Conservation (phyloP, 306 rosid genomes). For the Ochetophila trinervis region DNA sequence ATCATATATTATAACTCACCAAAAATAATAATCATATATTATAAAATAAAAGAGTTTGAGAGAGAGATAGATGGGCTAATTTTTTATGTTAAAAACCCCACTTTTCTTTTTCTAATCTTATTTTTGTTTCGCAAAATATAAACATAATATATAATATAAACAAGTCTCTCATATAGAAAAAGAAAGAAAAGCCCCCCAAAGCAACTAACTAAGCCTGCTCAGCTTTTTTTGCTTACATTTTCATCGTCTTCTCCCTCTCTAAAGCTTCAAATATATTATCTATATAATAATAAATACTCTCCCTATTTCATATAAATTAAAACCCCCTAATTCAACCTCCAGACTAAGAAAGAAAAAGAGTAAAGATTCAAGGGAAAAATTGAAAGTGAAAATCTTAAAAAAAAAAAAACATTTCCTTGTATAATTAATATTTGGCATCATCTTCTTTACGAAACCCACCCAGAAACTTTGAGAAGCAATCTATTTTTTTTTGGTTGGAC, state of each 20-base stretch:
- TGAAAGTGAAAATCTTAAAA: conserved; percentile 20
- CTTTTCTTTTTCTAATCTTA: conserved; percentile 24
- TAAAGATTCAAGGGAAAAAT: conserved; percentile 8
- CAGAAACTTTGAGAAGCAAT: no score
- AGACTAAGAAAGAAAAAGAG: conserved; percentile 26
- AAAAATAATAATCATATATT: no score
- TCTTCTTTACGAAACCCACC: no score
- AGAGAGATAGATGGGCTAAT: conserved; percentile 19
- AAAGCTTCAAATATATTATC: conserved; percentile 36
- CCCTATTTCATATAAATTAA: conserved; percentile 30
- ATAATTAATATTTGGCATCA: conserved; percentile 29
- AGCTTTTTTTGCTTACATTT: conserved; percentile 17
- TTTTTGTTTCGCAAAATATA: conserved; percentile 51
- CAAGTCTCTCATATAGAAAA: conserved; percentile 20
- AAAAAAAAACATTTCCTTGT: conserved; percentile 45
- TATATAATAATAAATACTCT: conserved; percentile 28
- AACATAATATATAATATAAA: conserved; percentile 54
- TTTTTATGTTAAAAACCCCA: not conserved
- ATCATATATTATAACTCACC: not conserved
- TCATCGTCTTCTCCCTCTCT: conserved; percentile 34
- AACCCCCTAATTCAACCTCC: conserved; percentile 29
- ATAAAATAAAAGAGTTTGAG: no score
- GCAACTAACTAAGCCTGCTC: not conserved
- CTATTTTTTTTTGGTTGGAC: not conserved
- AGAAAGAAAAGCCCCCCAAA: conserved; percentile 8